A percentile compares a stretch with the other conserved stretches of the same genome.
phyloP scores from a whole-genome alignment of 192 early-diverging fungal genomes.

The Backusella australiensis region DNA sequence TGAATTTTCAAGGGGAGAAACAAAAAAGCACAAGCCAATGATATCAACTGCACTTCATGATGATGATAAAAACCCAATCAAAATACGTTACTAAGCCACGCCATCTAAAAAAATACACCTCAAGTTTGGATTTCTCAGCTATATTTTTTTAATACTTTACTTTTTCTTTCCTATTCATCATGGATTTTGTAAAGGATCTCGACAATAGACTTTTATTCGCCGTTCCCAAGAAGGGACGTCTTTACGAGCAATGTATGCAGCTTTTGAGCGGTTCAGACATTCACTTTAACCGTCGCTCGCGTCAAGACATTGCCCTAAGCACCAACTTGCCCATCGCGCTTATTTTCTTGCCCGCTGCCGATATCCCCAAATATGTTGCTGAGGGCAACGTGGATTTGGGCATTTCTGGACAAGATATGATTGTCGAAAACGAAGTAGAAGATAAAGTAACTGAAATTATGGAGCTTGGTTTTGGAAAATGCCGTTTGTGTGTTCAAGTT shows the following conservation, averaged over 20 bases:
- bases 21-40: neutral
- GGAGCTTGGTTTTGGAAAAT: constrained; percentile 90
- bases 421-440: constrained; percentile 74
- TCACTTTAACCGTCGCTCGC: constrained; percentile 90
- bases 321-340: constrained; percentile 92
- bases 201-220: constrained; percentile 84
- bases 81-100: neutral
- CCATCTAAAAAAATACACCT: neutral
- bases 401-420: constrained; percentile 96
- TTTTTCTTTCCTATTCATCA: constrained; percentile 7
- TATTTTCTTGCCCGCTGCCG: constrained; percentile 92
- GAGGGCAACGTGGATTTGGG: constrained; percentile 96
- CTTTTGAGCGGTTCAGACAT: constrained; percentile 91
- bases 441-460: constrained; percentile 70
- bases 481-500: constrained; percentile 89
- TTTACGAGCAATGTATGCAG: constrained; percentile 84
- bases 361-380: constrained; percentile 95
- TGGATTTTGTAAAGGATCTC: constrained; percentile 62
- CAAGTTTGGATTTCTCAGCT: neutral
- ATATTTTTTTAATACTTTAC: neutral
- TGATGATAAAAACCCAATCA: neutral
- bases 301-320: constrained; percentile 96
- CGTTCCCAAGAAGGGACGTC: constrained; percentile 98
- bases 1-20: neutral
- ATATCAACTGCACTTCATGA: neutral